phyloP scores from a whole-genome alignment of 2,329 filamentous ascomycete genomes.

The Trichoderma harzianum region DNA sequence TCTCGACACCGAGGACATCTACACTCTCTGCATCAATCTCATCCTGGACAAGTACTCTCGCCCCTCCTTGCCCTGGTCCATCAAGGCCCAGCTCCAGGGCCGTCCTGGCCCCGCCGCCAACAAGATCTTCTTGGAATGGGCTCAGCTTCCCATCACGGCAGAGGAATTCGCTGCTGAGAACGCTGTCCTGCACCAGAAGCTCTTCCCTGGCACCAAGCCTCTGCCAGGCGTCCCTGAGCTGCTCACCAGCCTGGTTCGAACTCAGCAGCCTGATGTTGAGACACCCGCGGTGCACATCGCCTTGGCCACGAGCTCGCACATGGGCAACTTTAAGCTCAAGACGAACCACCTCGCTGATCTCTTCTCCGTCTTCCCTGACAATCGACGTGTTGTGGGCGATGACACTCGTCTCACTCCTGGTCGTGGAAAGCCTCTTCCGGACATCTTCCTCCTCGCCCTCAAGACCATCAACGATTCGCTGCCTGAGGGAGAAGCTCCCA shows the following conservation, averaged over 20 bases:
- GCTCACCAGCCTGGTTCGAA: constrained; percentile 56
- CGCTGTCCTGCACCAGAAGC: constrained; percentile 60
- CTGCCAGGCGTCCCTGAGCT: constrained; percentile 74
- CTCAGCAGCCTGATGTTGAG: constrained; percentile 30
- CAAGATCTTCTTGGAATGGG: constrained; percentile 69
- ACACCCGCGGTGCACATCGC: constrained; percentile 65
- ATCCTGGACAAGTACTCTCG: constrained; percentile 73
- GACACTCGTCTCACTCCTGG: constrained; percentile 73
- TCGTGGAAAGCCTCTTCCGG: constrained; percentile 88
- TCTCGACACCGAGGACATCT: constrained; percentile 87
- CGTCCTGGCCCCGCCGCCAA: constrained; percentile 53
- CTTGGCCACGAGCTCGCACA: constrained; percentile 76
- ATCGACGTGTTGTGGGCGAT: constrained; percentile 80
- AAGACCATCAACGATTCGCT: constrained; percentile 78
- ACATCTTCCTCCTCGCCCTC: constrained; percentile 88
- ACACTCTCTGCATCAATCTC: constrained; percentile 78
- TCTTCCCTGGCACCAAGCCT: constrained; percentile 72
- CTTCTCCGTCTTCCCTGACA: constrained; percentile 62
- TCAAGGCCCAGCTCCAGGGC: constrained; percentile 81
- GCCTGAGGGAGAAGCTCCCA: constrained; percentile 56
- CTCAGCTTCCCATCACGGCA: constrained; percentile 71
- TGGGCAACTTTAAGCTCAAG: constrained; percentile 73
- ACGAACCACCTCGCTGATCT: constrained; percentile 58
- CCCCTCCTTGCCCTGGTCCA: constrained; percentile 79
- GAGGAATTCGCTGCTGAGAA: constrained; percentile 64